These are phyloP conservation scores for Laetiporus sulphureus DNA, from an alignment of 1,284 basidiomycete species.

Conservation along the genomic window DNA sequence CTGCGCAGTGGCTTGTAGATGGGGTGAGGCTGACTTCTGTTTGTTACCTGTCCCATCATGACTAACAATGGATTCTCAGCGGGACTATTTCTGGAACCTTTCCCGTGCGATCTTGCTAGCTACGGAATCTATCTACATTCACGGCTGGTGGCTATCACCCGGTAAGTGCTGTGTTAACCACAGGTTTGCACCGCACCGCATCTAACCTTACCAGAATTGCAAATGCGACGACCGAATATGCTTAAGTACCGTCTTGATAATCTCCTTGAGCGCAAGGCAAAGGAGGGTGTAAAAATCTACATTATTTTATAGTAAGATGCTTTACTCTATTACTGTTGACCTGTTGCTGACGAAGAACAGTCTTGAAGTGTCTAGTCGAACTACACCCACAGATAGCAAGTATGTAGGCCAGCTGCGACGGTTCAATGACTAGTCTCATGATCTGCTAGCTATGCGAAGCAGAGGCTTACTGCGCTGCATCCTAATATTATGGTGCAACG, in stretches of 20 bases:
- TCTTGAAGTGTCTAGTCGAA: constrained; percentile 96
- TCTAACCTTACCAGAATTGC: constrained; percentile 51
- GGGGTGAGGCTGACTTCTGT: constrained; percentile 52
- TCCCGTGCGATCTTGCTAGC: constrained; percentile 90
- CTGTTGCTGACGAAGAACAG: constrained; percentile 34
- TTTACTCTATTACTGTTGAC: not conserved
- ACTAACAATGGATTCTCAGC: constrained; percentile 33
- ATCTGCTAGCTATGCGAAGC: constrained; percentile 91
- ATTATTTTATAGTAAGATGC: constrained; percentile 83
- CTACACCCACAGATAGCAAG: constrained; percentile 91
- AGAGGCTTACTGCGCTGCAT: constrained; percentile 79
- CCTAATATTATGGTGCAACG: constrained; percentile 96
- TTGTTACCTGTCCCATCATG: not conserved
- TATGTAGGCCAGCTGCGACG: no score
- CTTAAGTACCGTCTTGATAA: constrained; percentile 87
- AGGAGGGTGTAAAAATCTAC: constrained; percentile 94
- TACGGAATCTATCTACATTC: constrained; percentile 86
- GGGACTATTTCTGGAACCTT: constrained; percentile 98
- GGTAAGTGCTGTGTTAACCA: constrained; percentile 34
- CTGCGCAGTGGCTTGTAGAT: constrained; percentile 98
- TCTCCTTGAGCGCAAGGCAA: constrained; percentile 88
- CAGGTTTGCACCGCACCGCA: not conserved
- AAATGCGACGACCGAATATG: constrained; percentile 78
- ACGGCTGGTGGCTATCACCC: constrained; percentile 94
- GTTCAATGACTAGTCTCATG: no score